Conservation (phyloP, 2,329 filamentous ascomycete genomes). For the Penicillium glabrum region DNA sequence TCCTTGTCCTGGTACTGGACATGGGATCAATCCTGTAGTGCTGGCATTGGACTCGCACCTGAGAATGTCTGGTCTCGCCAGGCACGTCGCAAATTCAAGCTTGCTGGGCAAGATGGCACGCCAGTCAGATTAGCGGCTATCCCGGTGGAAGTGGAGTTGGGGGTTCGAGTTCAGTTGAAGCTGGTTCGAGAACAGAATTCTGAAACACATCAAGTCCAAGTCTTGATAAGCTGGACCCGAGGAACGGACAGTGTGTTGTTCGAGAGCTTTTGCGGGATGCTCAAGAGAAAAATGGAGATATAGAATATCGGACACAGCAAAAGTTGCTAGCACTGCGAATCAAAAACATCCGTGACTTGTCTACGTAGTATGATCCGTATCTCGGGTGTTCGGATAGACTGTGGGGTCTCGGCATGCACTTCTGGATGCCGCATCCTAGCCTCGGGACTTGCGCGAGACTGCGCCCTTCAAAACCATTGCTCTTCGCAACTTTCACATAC, state of each 20-base stretch:
- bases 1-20: slow-evolving; percentile 64
- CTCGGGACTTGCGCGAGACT: slow-evolving; percentile 6
- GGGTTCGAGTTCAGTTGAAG: slow-evolving; percentile 58
- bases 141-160: slow-evolving; percentile 50
- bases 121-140: slow-evolving; percentile 31
- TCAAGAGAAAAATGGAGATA: slow-evolving; percentile 56
- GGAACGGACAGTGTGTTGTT: slow-evolving; percentile 73
- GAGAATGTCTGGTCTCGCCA: slow-evolving; percentile 78
- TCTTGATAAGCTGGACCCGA: slow-evolving; percentile 69
- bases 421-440: slow-evolving; percentile 1
- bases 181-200: slow-evolving; percentile 20
- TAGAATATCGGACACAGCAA: background rate
- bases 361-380: background rate
- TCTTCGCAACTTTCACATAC: background rate
- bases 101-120: slow-evolving; percentile 16
- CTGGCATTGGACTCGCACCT: slow-evolving; percentile 61
- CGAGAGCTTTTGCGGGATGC: slow-evolving; percentile 82
- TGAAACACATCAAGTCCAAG: slow-evolving; percentile 44
- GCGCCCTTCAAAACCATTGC: background rate
- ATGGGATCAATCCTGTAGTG: slow-evolving; percentile 56
- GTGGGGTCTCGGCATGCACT: slow-evolving; percentile 6
- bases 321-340: background rate
- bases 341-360: background rate
- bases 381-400: background rate
- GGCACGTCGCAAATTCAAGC: slow-evolving; percentile 61